A percentile compares a stretch with the other conserved stretches of the same genome.
These are phyloP conservation scores for Calonectria crousiana DNA, from an alignment of 2,329 filamentous ascomycete genomes.

Conservation along the genomic window DNA sequence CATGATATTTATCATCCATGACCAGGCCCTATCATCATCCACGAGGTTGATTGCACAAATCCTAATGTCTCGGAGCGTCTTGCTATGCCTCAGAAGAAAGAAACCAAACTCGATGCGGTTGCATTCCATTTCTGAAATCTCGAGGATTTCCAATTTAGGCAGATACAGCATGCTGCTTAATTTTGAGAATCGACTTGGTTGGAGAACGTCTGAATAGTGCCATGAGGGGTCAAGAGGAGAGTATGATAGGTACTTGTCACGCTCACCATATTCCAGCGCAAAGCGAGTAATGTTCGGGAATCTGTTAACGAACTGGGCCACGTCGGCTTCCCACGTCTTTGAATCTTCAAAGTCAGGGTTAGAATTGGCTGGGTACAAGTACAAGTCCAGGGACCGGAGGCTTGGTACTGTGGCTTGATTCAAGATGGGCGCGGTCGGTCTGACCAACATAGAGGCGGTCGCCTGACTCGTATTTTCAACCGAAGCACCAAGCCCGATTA, in stretches of 20 bases:
- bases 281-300: neutral
- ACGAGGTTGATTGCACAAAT: neutral
- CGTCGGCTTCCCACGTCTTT: neutral
- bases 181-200: neutral
- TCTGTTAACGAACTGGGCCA: neutral
- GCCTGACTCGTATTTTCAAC: neutral
- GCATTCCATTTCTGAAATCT: neutral
- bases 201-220: neutral
- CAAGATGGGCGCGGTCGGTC: neutral
- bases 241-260: neutral
- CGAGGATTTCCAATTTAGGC: neutral
- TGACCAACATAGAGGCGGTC: neutral
- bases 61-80: neutral
- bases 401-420: neutral
- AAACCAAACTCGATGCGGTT: neutral
- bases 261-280: neutral
- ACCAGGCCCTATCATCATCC: neutral
- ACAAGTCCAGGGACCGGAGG: no score
- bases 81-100: neutral
- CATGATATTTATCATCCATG: neutral
- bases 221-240: neutral
- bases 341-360: neutral
- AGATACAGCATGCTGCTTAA: neutral
- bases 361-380: neutral
- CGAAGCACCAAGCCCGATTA: neutral